Evolutionary conservation across 2,329 filamentous ascomycete genomes (phyloP).

Genomic region (Colletotrichum orbiculare): DNA sequence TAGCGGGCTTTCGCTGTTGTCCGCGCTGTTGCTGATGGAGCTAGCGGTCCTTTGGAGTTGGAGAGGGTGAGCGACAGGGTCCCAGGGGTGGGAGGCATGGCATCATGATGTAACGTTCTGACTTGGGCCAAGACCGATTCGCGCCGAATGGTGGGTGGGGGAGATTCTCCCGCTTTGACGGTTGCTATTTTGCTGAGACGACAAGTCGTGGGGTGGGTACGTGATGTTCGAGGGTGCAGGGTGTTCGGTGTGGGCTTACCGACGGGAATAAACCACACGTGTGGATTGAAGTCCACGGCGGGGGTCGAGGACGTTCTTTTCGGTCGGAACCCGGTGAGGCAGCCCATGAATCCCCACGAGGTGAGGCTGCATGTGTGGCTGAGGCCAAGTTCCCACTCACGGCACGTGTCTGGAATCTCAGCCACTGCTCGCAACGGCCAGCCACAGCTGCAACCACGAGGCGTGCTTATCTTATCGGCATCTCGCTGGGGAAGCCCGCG

Average conservation of each 20-base stretch:
- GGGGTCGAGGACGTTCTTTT: too few species aligned
- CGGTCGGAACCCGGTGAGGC: neutral
- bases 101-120: constrained; percentile 36
- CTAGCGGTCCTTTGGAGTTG: too few species aligned
- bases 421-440: neutral
- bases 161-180: neutral
- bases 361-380: too few species aligned
- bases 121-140: constrained; percentile 24
- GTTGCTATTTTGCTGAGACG: neutral
- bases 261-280: neutral
- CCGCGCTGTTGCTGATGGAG: neutral
- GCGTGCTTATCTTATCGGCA: constrained; percentile 20
- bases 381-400: too few species aligned
- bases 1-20: neutral
- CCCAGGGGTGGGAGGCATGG: constrained; percentile 18
- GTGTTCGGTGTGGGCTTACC: constrained; percentile 1
- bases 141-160: neutral
- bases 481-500: neutral
- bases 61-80: neutral
- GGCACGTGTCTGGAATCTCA: neutral
- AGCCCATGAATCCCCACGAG: neutral
- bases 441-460: neutral
- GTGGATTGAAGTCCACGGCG: too few species aligned
- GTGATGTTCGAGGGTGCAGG: neutral
- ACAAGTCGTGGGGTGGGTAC: neutral